Base-by-base conservation (phyloP, 1,284 basidiomycete species). In the Trichosporon coremiiforme region DNA sequence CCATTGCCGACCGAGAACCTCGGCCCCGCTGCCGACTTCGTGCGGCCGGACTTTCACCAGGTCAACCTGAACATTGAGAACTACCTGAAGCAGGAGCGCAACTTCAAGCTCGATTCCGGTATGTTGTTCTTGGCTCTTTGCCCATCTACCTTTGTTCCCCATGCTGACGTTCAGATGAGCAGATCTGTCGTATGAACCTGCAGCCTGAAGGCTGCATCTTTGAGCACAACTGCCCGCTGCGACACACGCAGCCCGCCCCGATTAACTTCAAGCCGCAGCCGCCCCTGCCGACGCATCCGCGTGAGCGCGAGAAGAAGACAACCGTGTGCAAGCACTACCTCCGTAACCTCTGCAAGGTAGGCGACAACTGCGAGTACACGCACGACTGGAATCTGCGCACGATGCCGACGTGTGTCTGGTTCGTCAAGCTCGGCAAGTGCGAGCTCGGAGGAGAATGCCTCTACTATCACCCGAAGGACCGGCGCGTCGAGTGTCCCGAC, bases 301-400 rank as follows among this genome's bases (percentile, higher is more conserved):
- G 85, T 68, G 93, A 95, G 79, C 86, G 94, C 71, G 93, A 95
- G 79, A 90, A 93, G 71, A 87, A 94, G 64, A 89, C 91, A 22
- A 96, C 94, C 0, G 93, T 99, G n/a, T 99, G 97, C 86, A 99
- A 99, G 86, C 97, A 99, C 85, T 99, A 96, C 93, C 89, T 99
- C 38, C 89, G 97, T 72, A 97, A 97, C 33, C 87, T 99, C 53
- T 99, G 97, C 85, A 99, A 99, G 86, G 99, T 99, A 84, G 96
- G 95, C 69, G 93, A 97, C 80, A 90, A 91, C 57, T 99, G 97
- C 86, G 97, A 99, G 85, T 99, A 99, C 84, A 87, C 99, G 80
- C 97, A 99, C 85, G 97, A 99, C 85, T 99, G 98, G 85, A 98
- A 99, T 82, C 87, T 99, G 71, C 87, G 96, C 75, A 91, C 94